These are phyloP conservation scores for Aspergillus quadrilineatus DNA, from an alignment of 2,329 filamentous ascomycete genomes.

Conservation along the genomic window DNA sequence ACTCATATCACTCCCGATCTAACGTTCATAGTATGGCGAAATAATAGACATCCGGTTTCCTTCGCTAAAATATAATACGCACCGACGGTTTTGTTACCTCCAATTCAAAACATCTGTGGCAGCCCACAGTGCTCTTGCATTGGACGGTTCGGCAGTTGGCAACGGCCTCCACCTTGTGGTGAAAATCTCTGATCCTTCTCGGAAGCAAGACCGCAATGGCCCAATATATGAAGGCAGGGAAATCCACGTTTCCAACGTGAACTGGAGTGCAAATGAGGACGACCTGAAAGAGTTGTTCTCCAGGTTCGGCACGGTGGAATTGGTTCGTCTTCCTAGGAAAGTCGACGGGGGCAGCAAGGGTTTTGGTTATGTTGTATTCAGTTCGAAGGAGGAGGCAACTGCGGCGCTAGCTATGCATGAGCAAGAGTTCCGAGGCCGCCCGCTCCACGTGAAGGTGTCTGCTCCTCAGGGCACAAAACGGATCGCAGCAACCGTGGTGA, in stretches of 20 bases:
- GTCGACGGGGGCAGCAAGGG: conserved; percentile 70
- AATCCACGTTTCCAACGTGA: conserved; percentile 71
- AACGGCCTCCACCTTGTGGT: conserved; percentile 68
- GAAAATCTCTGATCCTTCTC: conserved; percentile 79
- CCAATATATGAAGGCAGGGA: conserved; percentile 85
- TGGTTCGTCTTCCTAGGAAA: conserved; percentile 68
- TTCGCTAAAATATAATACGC: conserved; percentile 82
- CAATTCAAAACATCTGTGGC: conserved; percentile 73
- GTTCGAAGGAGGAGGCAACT: conserved; percentile 64
- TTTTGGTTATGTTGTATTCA: conserved; percentile 76
- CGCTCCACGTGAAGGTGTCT: conserved; percentile 64
- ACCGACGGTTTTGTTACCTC: conserved; percentile 92
- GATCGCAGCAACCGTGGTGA: conserved; percentile 47
- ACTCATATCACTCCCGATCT: conserved; percentile 9
- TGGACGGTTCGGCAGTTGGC: conserved; percentile 70
- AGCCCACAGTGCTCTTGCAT: conserved; percentile 68
- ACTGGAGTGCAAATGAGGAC: conserved; percentile 60
- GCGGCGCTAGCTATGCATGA: conserved; percentile 69
- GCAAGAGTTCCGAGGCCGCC: conserved; percentile 65
- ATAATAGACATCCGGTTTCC: conserved; percentile 86
- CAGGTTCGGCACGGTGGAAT: conserved; percentile 72
- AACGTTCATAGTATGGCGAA: conserved; percentile 62
- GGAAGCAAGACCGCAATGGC: conserved; percentile 75
- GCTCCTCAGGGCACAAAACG: conserved; percentile 46
- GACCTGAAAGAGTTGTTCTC: conserved; percentile 71